phyloP scores from a whole-genome alignment of 805 yeast species.

The Wickerhamomyces hampshirensis region DNA sequence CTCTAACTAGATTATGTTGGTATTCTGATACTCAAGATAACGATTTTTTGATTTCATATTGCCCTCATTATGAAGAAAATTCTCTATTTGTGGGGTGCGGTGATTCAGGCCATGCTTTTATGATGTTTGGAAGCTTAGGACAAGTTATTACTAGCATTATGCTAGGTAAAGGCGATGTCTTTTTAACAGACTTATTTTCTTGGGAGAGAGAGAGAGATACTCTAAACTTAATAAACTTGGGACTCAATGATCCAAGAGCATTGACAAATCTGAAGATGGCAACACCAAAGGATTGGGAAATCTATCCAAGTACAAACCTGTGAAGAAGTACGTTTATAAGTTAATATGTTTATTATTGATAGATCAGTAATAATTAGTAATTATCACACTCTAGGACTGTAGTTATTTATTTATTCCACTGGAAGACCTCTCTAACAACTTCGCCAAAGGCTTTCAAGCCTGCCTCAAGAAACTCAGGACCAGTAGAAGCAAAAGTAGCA shows the following conservation, averaged over 20 bases:
- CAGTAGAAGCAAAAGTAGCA: not conserved
- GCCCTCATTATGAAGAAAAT: slow-evolving; percentile 26
- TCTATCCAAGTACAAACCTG: not conserved
- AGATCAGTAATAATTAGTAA: not conserved
- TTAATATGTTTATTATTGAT: not conserved
- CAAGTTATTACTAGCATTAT: slow-evolving; percentile 20
- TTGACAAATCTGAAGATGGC: slow-evolving; percentile 23
- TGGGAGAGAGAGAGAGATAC: slow-evolving; percentile 25
- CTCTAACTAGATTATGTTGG: slow-evolving; percentile 29
- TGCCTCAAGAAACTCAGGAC: not conserved
- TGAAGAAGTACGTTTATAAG: no score
- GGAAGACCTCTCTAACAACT: not conserved
- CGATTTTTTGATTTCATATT: slow-evolving; percentile 31
- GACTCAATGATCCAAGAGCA: slow-evolving; percentile 25
- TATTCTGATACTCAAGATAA: slow-evolving; percentile 32
- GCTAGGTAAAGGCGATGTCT: slow-evolving; percentile 11
- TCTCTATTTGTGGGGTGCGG: slow-evolving; percentile 32
- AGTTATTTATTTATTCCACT: no score
- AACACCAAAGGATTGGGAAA: slow-evolving; percentile 21
- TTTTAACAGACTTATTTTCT: slow-evolving; percentile 19
- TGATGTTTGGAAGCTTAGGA: slow-evolving; percentile 33
- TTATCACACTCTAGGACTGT: not conserved
- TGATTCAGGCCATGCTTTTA: slow-evolving; percentile 36
- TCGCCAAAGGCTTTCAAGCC: not conserved
- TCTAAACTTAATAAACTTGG: slow-evolving; percentile 22